A percentile compares a stretch with the other conserved stretches of the same genome.
Evolutionary conservation across 768 basidiomycete species (phyloP).

Genomic region (Jaapia argillacea): DNA sequence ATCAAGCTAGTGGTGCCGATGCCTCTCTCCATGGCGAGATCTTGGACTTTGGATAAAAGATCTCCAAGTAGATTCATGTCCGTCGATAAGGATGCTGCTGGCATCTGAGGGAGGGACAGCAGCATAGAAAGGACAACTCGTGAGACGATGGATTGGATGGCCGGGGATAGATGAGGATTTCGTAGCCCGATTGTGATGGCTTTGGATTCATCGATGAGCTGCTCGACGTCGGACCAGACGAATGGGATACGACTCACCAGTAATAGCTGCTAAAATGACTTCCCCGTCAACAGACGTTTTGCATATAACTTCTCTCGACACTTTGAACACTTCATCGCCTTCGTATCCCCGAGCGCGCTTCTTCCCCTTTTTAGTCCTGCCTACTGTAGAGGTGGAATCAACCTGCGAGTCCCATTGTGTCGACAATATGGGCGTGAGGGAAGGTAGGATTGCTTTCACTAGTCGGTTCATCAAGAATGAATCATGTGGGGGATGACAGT

Average conservation of each 20-base stretch:
- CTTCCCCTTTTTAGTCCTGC: slow-evolving; percentile 44
- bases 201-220: slow-evolving; percentile 15
- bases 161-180: slow-evolving; percentile 38
- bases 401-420: slow-evolving; percentile 23
- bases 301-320: slow-evolving; percentile 36
- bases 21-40: slow-evolving; percentile 35
- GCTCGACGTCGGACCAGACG: background rate
- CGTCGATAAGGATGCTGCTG: slow-evolving; percentile 42
- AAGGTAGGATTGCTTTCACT: slow-evolving; percentile 39
- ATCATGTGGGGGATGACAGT: slow-evolving; percentile 38
- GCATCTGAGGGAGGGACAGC: slow-evolving; percentile 45
- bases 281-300: slow-evolving; percentile 39
- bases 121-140: slow-evolving; percentile 50
- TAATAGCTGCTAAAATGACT: slow-evolving; percentile 40
- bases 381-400: slow-evolving; percentile 11
- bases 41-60: slow-evolving; percentile 36
- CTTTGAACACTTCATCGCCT: slow-evolving; percentile 62
- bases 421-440: slow-evolving; percentile 37
- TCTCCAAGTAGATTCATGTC: slow-evolving; percentile 37
- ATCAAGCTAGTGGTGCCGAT: slow-evolving; percentile 47
- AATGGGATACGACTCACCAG: slow-evolving; percentile 34
- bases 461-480: slow-evolving; percentile 39
- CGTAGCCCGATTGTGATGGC: slow-evolving; percentile 39
- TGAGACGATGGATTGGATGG: slow-evolving; percentile 47
- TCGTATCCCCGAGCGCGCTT: slow-evolving; percentile 65